Base-by-base conservation (phyloP, 768 basidiomycete genomes). In the Trametes villosa region DNA sequence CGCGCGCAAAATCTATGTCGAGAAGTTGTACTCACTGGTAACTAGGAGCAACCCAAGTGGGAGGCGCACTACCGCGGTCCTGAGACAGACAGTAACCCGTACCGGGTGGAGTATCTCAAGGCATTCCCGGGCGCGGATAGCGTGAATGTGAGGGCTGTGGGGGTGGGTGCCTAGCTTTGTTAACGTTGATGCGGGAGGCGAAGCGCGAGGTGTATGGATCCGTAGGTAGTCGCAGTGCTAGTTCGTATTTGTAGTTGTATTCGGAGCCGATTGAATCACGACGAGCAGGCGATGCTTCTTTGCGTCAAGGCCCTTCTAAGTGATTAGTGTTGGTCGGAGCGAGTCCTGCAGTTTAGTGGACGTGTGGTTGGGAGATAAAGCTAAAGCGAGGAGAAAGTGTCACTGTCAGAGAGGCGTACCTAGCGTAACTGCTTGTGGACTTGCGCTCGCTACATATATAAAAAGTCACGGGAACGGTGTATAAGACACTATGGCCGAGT, bases 21-120 rank as follows among this genome's bases (percentile, higher is more conserved):
- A 45, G 9, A 13, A 45, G 22, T 6, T 20, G 22, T 12, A 44
- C n/a, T 9, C 22, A 9, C 18, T 8, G n/a, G 20, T 22, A 24
- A 13, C 22, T 26, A 96, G 92, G 93, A 96, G 59, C 92, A 94
- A 67, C 94, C 93, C 15, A 95, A 93, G 72, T 97, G 95, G 94
- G 78, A 83, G 0, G 90, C 94, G 0, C 76, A 92, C 72, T 86
- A 89, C 68, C 83, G 93, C 20, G 77, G 80, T 45, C 57, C 67
- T 0, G 78, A 78, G 22, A 89, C 89, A 0, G 93, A 94, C 40
- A 66, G 50, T 22, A 93, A 92, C 69, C 77, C 79, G 6, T 81
- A 81, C 74, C 79, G 93, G 18, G 26, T 84, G 9, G 77, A 81
- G 11, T 94, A 94, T 67, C 71, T 92, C 58, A 75, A 79, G 65